Conservation (phyloP, 176 grass and related monocot genomes). For the Otatea glauca region DNA sequence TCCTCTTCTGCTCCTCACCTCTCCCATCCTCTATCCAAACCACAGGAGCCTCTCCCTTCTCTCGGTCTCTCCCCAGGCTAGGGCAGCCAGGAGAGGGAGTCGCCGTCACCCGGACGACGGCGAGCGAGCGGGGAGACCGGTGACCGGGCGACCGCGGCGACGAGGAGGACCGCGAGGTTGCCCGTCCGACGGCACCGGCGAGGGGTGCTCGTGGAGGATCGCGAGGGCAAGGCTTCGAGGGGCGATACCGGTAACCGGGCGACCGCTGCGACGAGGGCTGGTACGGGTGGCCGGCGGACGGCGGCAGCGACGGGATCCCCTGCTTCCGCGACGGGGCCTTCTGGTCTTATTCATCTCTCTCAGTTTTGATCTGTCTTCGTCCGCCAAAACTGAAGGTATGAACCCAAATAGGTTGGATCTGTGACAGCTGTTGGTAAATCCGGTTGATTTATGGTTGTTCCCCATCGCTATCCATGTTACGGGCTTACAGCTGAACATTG, state of each 20-base stretch:
- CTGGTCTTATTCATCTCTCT: not conserved
- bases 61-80: not conserved
- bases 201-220: not conserved
- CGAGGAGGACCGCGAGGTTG: not conserved
- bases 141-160: not conserved
- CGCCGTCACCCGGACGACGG: not conserved
- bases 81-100: not conserved
- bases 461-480: not conserved
- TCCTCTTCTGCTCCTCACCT: not conserved
- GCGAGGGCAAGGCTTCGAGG: not conserved
- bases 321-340: not conserved
- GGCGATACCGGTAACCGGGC: not conserved
- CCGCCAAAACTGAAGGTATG: not conserved
- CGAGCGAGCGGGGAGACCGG: not conserved
- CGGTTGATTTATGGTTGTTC: not conserved
- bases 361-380: not conserved
- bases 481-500: not conserved
- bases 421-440: not conserved
- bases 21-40: not conserved
- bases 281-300: not conserved
- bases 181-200: not conserved
- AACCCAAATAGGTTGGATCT: not conserved
- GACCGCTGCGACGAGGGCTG: not conserved
- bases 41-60: not conserved
- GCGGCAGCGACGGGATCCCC: not conserved